Evolutionary conservation across 2,329 filamentous ascomycete species (phyloP).

Genomic region (Aspergillus glaucus): DNA sequence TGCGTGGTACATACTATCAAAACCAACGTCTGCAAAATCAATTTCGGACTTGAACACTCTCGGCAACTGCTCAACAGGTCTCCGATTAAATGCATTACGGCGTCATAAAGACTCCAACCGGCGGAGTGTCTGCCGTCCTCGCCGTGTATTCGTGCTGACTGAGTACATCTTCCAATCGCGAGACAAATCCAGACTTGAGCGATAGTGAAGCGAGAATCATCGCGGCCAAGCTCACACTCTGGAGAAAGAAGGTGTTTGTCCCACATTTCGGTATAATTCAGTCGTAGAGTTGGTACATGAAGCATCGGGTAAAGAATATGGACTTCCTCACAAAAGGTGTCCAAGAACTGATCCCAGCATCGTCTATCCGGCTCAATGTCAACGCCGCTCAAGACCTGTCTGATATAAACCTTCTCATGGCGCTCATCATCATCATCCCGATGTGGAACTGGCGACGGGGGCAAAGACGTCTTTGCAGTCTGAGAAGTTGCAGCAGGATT

Average conservation of each 20-base stretch:
- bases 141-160: conserved; percentile 9
- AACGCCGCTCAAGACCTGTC: conserved; percentile 2
- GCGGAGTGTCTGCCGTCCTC: conserved; percentile 14
- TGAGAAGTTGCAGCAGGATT: conserved; percentile 3
- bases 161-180: conserved; percentile 18
- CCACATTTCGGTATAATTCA: conserved; percentile 10
- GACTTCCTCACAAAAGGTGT: conserved; percentile 16
- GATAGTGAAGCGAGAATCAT: conserved; percentile 5
- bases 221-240: not conserved
- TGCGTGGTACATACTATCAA: conserved; percentile 9
- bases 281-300: conserved; percentile 12
- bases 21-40: conserved; percentile 11
- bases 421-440: not conserved
- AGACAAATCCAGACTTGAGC: conserved; percentile 15
- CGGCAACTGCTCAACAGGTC: conserved; percentile 11
- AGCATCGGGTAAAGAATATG: conserved; percentile 19
- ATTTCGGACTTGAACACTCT: conserved; percentile 9
- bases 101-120: conserved; percentile 19
- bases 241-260: not conserved
- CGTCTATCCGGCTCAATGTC: conserved; percentile 5
- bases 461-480: conserved; percentile 2
- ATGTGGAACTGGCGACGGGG: conserved; percentile 6
- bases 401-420: not conserved
- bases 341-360: conserved; percentile 12
- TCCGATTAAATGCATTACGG: conserved; percentile 15